phyloP scores from a whole-genome alignment of 306 rosid genomes.

The Fragaria iinumae region DNA sequence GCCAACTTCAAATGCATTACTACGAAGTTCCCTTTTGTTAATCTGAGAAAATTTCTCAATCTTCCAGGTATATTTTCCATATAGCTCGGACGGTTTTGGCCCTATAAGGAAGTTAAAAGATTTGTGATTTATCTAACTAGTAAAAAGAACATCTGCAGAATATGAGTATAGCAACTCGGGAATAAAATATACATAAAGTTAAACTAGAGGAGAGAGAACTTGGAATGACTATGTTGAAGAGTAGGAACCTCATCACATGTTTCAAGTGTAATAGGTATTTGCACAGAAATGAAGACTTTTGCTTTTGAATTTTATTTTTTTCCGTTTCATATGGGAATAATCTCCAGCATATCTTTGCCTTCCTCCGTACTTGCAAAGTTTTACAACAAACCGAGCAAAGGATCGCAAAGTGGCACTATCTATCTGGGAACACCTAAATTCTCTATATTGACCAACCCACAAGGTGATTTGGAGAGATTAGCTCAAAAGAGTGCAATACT shows the following conservation, averaged over 20 bases:
- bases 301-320: not conserved
- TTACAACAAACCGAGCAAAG: not conserved
- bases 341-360: not conserved
- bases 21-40: constrained; percentile 96
- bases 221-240: not conserved
- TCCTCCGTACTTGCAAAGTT: not conserved
- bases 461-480: not conserved
- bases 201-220: not conserved
- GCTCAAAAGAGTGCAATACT: not conserved
- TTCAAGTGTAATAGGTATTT: not conserved
- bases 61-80: constrained; percentile 93
- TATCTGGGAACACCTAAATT: not conserved
- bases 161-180: not conserved
- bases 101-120: constrained; percentile 46
- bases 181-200: not conserved
- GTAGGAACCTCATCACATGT: not conserved
- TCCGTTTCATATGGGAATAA: constrained; percentile 1
- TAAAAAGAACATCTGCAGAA: not conserved
- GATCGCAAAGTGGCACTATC: not conserved
- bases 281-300: not conserved
- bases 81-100: constrained; percentile 79
- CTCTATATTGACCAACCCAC: not conserved
- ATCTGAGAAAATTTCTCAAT: constrained; percentile 95
- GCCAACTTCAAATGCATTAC: constrained; percentile 95
- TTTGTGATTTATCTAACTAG: constrained; percentile 20